phyloP scores from a whole-genome alignment of 2,329 filamentous ascomycete genomes.

The Didymella keratinophila region DNA sequence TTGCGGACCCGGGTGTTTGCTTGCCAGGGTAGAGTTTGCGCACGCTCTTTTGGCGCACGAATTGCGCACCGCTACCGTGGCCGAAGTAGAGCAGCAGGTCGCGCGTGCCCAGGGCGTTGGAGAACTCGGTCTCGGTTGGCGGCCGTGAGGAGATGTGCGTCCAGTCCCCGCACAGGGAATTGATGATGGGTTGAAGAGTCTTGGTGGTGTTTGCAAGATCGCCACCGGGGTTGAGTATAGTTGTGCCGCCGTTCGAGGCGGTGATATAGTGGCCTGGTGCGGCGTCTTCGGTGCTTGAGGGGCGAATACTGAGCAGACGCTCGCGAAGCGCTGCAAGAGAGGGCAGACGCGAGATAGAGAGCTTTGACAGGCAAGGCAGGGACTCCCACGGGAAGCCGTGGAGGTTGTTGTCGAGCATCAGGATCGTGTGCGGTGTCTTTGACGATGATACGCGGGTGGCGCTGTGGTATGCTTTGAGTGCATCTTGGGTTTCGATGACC shows the following conservation, averaged over 20 bases:
- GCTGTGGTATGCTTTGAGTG: conserved; percentile 78
- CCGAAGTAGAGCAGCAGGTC: conserved; percentile 92
- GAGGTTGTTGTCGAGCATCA: conserved; percentile 89
- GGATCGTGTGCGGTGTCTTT: conserved; percentile 73
- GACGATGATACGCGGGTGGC: conserved; percentile 50
- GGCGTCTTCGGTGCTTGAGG: conserved; percentile 15
- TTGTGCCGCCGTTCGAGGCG: conserved; percentile 65
- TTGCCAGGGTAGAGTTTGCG: conserved; percentile 70
- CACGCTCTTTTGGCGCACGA: conserved; percentile 85
- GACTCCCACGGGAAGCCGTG: conserved; percentile 97
- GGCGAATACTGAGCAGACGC: conserved; percentile 68
- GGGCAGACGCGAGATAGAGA: conserved; percentile 85
- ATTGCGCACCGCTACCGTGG: conserved; percentile 93
- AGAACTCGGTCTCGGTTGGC: conserved; percentile 82
- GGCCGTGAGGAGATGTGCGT: conserved; percentile 70
- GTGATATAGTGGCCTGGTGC: conserved; percentile 58
- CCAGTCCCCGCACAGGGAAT: conserved; percentile 64
- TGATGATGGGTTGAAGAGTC: conserved; percentile 74
- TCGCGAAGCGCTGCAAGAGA: conserved; percentile 84
- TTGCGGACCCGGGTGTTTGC: conserved; percentile 25
- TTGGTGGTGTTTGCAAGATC: conserved; percentile 83
- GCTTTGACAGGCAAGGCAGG: conserved; percentile 79
- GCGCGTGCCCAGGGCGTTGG: conserved; percentile 67
- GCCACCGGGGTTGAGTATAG: conserved; percentile 87
- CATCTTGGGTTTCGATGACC: conserved; percentile 86